Conservation (phyloP, 1,284 basidiomycete genomes). For the Ustilago hordei region DNA sequence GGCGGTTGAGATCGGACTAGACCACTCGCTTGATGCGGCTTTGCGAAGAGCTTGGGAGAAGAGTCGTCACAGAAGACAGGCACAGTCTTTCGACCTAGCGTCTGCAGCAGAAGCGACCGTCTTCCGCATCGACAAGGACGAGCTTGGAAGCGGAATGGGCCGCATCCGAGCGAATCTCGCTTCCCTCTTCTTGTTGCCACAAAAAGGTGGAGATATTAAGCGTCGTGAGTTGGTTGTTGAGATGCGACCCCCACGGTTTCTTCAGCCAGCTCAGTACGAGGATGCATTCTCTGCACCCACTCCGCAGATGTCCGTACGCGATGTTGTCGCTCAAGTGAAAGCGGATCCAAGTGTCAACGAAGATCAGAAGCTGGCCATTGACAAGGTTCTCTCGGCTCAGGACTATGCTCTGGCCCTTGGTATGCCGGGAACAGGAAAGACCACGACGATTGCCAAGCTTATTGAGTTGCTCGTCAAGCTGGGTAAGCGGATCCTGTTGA, state of each 20-base stretch:
- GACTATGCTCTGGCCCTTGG: conserved; percentile 94
- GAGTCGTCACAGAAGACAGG: not conserved
- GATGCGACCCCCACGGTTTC: conserved; percentile 78
- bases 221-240: conserved; percentile 84
- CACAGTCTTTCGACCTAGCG: conserved; percentile 8
- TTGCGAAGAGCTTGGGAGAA: conserved; percentile 50
- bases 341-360: conserved; percentile 75
- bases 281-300: not conserved
- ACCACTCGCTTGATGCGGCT: conserved; percentile 76
- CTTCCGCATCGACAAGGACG: conserved; percentile 94
- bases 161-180: conserved; percentile 90
- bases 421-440: conserved; percentile 99
- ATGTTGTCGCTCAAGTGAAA: conserved; percentile 1
- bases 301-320: not conserved
- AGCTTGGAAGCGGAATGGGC: conserved; percentile 85
- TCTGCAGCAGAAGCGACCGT: conserved; percentile 69
- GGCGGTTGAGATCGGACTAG: conserved; percentile 81
- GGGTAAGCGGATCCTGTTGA: conserved; percentile 88
- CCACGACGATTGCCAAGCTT: conserved; percentile 89
- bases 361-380: conserved; percentile 81
- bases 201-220: conserved; percentile 72
- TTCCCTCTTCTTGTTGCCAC: conserved; percentile 81
- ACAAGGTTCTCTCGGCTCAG: conserved; percentile 79
- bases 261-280: conserved; percentile 5
- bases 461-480: conserved; percentile 81